Conservation (phyloP, 495 filamentous ascomycete species). For the Achaetomiella virescens region DNA sequence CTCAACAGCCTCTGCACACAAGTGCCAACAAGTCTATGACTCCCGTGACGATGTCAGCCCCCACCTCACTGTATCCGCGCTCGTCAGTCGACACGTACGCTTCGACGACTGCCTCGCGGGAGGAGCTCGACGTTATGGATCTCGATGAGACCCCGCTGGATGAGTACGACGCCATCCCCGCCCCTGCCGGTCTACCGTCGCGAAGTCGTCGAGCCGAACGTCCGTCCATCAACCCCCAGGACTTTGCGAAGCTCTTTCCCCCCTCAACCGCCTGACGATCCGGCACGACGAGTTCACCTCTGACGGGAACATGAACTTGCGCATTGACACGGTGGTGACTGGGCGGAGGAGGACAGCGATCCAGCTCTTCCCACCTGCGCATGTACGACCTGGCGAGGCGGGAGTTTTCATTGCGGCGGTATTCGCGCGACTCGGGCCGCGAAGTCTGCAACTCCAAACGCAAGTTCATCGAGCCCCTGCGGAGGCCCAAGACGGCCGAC, state of each 20-base stretch:
- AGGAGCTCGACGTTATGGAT: slow-evolving; percentile 55
- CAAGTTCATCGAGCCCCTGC: slow-evolving; percentile 52
- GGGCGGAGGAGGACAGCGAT: slow-evolving; percentile 58
- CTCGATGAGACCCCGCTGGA: slow-evolving; percentile 41
- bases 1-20: slow-evolving; percentile 31
- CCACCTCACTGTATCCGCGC: slow-evolving; percentile 46
- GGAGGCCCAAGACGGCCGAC: slow-evolving; percentile 18
- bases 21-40: slow-evolving; percentile 20
- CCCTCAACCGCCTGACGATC: slow-evolving; percentile 70
- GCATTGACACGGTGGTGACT: slow-evolving; percentile 71
- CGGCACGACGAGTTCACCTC: slow-evolving; percentile 85
- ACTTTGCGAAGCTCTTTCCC: slow-evolving; percentile 84
- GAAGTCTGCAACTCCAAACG: slow-evolving; percentile 84
- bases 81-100: slow-evolving; percentile 74
- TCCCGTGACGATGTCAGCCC: slow-evolving; percentile 44
- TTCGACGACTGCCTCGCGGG: slow-evolving; percentile 61
- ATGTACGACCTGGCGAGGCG: slow-evolving; percentile 88
- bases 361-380: slow-evolving; percentile 86
- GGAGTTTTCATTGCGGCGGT: slow-evolving; percentile 85
- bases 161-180: slow-evolving; percentile 36
- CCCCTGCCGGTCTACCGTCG: slow-evolving; percentile 54
- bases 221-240: slow-evolving; percentile 67
- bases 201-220: slow-evolving; percentile 54
- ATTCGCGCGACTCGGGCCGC: slow-evolving; percentile 86
- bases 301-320: slow-evolving; percentile 97